A percentile compares a stretch with the other conserved stretches of the same genome.
These are phyloP conservation scores for Cutaneotrichosporon cutaneum DNA, from an alignment of 1,284 basidiomycete species.

Conservation along the genomic window DNA sequence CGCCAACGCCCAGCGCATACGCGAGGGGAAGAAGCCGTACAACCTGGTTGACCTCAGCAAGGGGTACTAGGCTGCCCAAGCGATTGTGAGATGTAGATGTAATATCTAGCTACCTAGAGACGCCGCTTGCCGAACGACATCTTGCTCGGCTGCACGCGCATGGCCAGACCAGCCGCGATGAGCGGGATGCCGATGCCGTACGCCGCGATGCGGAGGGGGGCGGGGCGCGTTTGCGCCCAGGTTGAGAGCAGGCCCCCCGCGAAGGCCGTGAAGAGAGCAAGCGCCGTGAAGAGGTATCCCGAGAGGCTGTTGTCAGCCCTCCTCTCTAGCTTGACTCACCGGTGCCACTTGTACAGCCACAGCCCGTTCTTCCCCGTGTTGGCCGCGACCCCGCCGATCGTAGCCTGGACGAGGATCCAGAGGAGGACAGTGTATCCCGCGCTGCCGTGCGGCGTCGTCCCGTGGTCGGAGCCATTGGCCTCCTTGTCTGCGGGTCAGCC, in stretches of 20 bases:
- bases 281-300: slow-evolving; percentile 44
- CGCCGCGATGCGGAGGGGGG: slow-evolving; percentile 32
- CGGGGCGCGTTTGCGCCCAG: slow-evolving; percentile 30
- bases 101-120: not conserved
- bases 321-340: slow-evolving; percentile 29
- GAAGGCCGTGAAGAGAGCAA: slow-evolving; percentile 42
- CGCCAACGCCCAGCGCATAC: slow-evolving; percentile 41
- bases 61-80: slow-evolving; percentile 39
- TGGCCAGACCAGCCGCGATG: slow-evolving; percentile 35
- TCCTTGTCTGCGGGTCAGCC: slow-evolving; percentile 35
- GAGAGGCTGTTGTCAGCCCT: slow-evolving; percentile 32
- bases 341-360: slow-evolving; percentile 50
- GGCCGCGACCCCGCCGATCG: slow-evolving; percentile 37
- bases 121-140: slow-evolving; percentile 30
- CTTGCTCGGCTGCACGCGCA: slow-evolving; percentile 40
- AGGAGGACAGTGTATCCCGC: slow-evolving; percentile 35
- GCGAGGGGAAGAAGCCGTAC: slow-evolving; percentile 29
- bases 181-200: slow-evolving; percentile 45
- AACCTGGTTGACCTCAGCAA: slow-evolving; percentile 38
- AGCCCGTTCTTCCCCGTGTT: slow-evolving; percentile 33
- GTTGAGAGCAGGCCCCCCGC: slow-evolving; percentile 44
- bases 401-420: slow-evolving; percentile 45
- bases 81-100: not conserved
- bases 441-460: slow-evolving; percentile 47
- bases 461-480: slow-evolving; percentile 41